Base-by-base conservation (phyloP, 2,329 filamentous ascomycete genomes). In the Phaeoacremonium minimum region DNA sequence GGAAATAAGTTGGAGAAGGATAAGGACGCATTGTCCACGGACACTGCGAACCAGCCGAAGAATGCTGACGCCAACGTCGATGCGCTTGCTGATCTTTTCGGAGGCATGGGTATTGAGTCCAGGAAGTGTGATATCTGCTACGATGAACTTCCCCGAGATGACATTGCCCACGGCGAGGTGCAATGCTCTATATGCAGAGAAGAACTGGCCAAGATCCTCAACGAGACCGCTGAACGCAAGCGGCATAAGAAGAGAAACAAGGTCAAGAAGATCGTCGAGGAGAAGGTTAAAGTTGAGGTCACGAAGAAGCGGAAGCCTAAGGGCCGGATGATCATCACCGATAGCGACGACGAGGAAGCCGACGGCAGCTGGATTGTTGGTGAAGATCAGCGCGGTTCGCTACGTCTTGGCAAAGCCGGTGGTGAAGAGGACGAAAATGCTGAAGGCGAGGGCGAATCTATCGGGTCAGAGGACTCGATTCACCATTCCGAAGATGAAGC, bases 41-140 rank as follows among this genome's bases (percentile, higher is more conserved):
- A 77, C 42, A 64, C 67, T 6, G 69, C 64, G 70, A 73, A 45
- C 66, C 73, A 72, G 32, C 55, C 64, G 16, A 72, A 71, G 38
- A 66, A 69, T 33, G 66, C 71, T 14, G 73, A 75, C 9, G 67
- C 75, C 15, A 87, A 90, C 35, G 64, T 95, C 11, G 90, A 97
- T 56, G 82, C 80, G 18, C 77, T 98, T 52, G 86, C 89, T 0
- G 85, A 93, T 52, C 73, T 96, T 51, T 84, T 98, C 52, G 87
- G 88, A 4, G 87, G 84, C 2, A 77, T 98, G 51, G 87, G 79
- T 41, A 84, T 96, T 38, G 71, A 80, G 46, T 71, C 77, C 8
- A 91, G 83, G 66, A 80, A 81, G 45, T 96, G 90, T 53, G 86
- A 90, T 51, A 80, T 95, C 42, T 96, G 90, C 51, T 83, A 90